These are phyloP conservation scores for Pholiota molesta DNA, from an alignment of 768 basidiomycete genomes.

Conservation along the genomic window DNA sequence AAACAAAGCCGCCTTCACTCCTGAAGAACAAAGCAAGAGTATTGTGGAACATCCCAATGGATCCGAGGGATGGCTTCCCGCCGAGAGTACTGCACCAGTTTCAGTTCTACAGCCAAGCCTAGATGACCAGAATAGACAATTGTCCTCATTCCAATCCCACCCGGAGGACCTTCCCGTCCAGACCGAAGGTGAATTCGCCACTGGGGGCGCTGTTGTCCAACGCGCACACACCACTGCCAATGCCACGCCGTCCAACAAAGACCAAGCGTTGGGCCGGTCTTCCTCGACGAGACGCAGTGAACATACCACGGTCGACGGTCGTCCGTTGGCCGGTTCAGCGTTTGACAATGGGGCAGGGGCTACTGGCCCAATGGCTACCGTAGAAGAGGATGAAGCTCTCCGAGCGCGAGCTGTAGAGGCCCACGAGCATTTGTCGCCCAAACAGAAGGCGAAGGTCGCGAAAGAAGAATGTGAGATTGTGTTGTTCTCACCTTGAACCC, in stretches of 20 bases:
- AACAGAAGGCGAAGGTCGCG: conserved; percentile 52
- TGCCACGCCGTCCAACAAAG: background rate
- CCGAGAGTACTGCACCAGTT: conserved; percentile 8
- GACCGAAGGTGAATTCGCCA: background rate
- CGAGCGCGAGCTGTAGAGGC: conserved; percentile 48
- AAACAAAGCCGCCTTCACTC: background rate
- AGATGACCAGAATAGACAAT: too few species aligned
- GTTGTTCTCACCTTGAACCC: background rate
- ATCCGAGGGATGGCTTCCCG: conserved; percentile 31
- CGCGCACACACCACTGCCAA: conserved; percentile 3
- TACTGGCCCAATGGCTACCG: conserved; percentile 47
- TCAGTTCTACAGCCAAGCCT: background rate
- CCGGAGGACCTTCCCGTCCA: background rate
- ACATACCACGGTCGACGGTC: conserved; percentile 36
- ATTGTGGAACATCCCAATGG: conserved; percentile 24
- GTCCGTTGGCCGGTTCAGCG: conserved; percentile 36
- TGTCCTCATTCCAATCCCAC: too few species aligned
- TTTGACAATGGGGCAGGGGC: conserved; percentile 61
- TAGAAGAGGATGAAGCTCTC: conserved; percentile 42
- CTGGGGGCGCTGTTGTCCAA: background rate
- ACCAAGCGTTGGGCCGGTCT: conserved; percentile 22
- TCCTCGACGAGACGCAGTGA: conserved; percentile 35
- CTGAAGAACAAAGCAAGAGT: background rate
- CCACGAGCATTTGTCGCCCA: conserved; percentile 48
- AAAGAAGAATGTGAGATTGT: conserved; percentile 53